Evolutionary conservation across 192 early-diverging fungal species (phyloP), one percentile per base, ranked within the genome.

Genomic region (Coemansia sp.): DNA sequence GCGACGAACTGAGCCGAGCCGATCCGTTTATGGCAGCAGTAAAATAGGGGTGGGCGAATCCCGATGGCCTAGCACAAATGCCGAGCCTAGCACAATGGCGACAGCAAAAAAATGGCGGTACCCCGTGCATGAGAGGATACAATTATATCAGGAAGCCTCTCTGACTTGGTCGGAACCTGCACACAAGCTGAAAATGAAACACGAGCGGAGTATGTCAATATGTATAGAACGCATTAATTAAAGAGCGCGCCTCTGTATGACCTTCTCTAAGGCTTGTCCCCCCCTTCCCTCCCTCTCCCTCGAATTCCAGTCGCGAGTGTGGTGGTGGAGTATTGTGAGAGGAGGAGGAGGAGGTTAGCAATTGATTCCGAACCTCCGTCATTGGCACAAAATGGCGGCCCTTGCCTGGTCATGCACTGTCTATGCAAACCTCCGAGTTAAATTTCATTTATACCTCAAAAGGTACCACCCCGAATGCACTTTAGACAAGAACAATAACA

Each of bases 391-490:
- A 60, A 34, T 36, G 16, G 16, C 57, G 4, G 57, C 18, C 31
- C 16, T 33, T 60, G 31, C 8, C 8, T 60, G 16, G 12, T 5
- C 57, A 34, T 60, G 57, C 57, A 60, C 31, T 18, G 57, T 34
- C 57, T 60, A 60, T 60, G 57, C 57, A 33, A 60, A 33, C 57
- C 57, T 36, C 57, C 57, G 57, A 60, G 57, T 34, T 33, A 60
- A 13, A 60, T 18, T 60, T 34, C 2, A 34, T 34, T 34, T 34
- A 60, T 34, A 60, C 16, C 57, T 18, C 57, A 44, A 44, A 44
- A 38, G 12, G 5, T 44, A 44, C 13, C 42, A 44, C 42, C 36
- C 11, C 42, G 15, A 16, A 16, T 12, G 42, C 15, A 44, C 42
- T 44, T 44, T 44, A 15, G 42, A 44, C 42, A 44, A 12, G 42